Evolutionary conservation across 208 protist genomes (phyloP).

Genomic region (Naegleria fowleri): DNA sequence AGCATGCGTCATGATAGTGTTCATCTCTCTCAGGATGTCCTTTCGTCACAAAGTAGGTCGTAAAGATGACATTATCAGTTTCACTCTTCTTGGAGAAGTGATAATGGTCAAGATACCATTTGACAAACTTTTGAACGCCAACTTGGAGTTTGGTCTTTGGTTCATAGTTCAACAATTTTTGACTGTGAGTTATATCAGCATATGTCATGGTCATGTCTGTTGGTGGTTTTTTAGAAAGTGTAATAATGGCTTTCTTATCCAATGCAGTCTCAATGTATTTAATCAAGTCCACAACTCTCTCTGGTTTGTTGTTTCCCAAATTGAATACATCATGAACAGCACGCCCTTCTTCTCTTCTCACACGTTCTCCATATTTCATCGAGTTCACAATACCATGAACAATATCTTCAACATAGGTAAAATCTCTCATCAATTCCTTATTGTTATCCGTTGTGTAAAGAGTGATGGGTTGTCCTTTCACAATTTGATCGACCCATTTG

Average conservation of each 20-base stretch:
- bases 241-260: background rate
- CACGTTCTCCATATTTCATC: background rate
- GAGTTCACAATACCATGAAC: background rate
- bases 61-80: background rate
- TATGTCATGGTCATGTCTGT: background rate
- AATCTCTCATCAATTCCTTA: constrained; percentile 17
- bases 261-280: background rate
- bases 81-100: background rate
- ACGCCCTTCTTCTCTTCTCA: background rate
- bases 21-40: background rate
- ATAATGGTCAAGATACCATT: background rate
- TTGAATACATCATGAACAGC: constrained; percentile 1
- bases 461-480: background rate
- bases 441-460: background rate
- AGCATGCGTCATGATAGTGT: background rate
- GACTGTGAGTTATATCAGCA: background rate
- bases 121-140: background rate
- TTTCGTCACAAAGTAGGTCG: background rate
- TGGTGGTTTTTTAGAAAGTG: background rate
- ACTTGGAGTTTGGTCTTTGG: background rate
- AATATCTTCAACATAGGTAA: constrained; percentile 29
- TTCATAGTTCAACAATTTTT: background rate
- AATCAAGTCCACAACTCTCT: background rate
- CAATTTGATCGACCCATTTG: background rate
- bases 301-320: background rate